A percentile compares a stretch with the other conserved stretches of the same genome.
phyloP scores from a whole-genome alignment of 2,329 filamentous ascomycete species.

The Fusarium neocosmosporiellum region DNA sequence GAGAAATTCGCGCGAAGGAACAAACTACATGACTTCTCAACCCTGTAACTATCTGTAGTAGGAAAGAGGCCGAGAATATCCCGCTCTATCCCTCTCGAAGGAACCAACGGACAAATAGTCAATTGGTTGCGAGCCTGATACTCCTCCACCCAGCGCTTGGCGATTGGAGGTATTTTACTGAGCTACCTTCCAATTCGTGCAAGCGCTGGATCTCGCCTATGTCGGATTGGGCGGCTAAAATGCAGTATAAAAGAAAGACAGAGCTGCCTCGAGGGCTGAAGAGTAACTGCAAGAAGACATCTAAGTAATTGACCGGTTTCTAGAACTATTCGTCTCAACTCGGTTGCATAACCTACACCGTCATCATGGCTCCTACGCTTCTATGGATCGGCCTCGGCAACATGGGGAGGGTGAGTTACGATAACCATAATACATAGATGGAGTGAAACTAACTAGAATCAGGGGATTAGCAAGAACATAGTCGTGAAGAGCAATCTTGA shows the following conservation, averaged over 20 bases:
- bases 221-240: background rate
- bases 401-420: conserved; percentile 77
- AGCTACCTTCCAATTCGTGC: background rate
- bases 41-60: background rate
- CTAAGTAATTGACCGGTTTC: background rate
- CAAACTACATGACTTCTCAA: background rate
- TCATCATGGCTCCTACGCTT: conserved; percentile 67
- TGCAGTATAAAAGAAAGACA: background rate
- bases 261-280: background rate
- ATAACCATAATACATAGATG: background rate
- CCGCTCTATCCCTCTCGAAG: background rate
- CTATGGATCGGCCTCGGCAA: conserved; percentile 89
- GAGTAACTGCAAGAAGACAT: background rate
- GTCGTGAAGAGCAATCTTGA: conserved; percentile 79
- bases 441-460: conserved; percentile 3
- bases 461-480: conserved; percentile 89
- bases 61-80: background rate
- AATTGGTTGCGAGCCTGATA: background rate
- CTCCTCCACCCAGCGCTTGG: background rate
- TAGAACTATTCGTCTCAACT: background rate
- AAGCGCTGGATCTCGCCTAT: background rate
- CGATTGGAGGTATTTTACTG: background rate
- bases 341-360: background rate
- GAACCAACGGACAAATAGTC: background rate
- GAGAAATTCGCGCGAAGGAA: background rate